Evolutionary conservation across 257 asterid genomes (phyloP).

Genomic region (Solanum virginianum): DNA sequence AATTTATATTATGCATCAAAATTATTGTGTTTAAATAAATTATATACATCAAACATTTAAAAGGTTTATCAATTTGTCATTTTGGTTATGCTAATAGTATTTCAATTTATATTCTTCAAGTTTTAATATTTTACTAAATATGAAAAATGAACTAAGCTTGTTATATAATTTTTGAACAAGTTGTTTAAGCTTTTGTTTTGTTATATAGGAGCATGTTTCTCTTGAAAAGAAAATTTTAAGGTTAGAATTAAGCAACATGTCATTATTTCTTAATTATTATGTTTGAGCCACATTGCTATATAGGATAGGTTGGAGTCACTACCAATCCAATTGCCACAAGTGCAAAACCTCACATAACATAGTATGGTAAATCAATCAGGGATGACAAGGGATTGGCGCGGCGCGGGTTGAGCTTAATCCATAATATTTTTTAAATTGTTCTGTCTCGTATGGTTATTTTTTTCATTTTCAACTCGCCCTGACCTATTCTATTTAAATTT

Average conservation of each 20-base stretch:
- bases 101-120: background rate
- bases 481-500: too few species aligned
- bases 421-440: too few species aligned
- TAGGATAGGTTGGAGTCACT: background rate
- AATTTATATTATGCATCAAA: too few species aligned
- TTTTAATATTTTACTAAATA: background rate
- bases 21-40: too few species aligned
- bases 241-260: background rate
- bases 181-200: background rate
- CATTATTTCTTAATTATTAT: background rate
- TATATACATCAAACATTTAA: background rate
- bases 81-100: background rate
- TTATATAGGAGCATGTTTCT: background rate
- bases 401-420: too few species aligned
- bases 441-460: rapidly evolving
- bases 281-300: background rate
- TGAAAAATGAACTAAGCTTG: background rate
- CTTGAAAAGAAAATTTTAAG: background rate
- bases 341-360: background rate
- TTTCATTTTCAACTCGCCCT: too few species aligned
- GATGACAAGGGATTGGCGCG: too few species aligned
- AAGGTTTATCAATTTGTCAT: background rate
- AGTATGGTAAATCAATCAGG: background rate
- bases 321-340: background rate
- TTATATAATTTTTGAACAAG: background rate